Evolutionary conservation across 345 rosid species (phyloP).

Genomic region (Aquilaria malaccensis): DNA sequence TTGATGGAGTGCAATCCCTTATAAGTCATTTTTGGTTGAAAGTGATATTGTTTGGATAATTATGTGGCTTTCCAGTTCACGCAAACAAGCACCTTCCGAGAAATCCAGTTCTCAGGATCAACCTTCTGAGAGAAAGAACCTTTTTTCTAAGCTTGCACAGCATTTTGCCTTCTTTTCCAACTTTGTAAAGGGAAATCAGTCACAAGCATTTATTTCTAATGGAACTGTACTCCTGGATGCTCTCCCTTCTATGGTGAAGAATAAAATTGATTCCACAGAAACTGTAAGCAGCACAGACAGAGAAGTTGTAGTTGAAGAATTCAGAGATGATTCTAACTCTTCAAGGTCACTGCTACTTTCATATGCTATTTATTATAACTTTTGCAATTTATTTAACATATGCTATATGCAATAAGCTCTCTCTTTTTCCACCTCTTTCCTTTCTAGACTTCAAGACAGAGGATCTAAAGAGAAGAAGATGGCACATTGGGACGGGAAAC

Average conservation of each 20-base stretch:
- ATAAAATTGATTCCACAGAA: constrained; percentile 19
- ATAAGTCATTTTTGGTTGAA: too few relatives aligned
- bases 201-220: constrained; percentile 22
- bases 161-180: constrained; percentile 58
- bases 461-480: constrained; percentile 29
- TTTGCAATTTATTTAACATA: background rate
- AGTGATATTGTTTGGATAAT: background rate
- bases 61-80: constrained; percentile 34
- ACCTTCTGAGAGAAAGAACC: constrained; percentile 31
- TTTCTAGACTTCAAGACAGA: constrained; percentile 15
- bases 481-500: constrained; percentile 23
- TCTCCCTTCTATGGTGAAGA: constrained; percentile 8
- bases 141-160: constrained; percentile 57
- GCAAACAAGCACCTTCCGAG: constrained; percentile 22
- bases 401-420: background rate
- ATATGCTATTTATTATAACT: background rate
- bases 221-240: constrained; percentile 20
- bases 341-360: constrained; percentile 29
- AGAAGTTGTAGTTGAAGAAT: constrained; percentile 25
- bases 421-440: constrained; percentile 1
- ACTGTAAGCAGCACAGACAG: constrained; percentile 14
- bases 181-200: constrained; percentile 34
- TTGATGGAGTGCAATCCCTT: too few relatives aligned
- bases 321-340: constrained; percentile 20
- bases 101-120: constrained; percentile 21